These are phyloP conservation scores for Kalmanozyma brasiliensis DNA, from an alignment of 1,284 basidiomycete genomes.

Conservation along the genomic window DNA sequence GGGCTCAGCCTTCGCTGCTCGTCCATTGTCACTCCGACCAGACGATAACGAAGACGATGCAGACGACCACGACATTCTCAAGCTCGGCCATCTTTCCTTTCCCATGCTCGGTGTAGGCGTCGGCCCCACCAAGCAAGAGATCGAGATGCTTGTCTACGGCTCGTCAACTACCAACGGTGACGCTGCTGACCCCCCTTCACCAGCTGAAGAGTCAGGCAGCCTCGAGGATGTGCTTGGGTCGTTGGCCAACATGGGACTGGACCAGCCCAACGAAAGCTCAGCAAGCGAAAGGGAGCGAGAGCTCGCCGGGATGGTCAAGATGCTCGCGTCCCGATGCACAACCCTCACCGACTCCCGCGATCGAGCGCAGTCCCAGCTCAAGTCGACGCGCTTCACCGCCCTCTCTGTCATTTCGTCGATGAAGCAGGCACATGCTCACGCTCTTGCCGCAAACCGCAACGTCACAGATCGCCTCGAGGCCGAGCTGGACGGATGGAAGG, in stretches of 20 bases:
- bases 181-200: constrained; percentile 10
- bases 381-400: constrained; percentile 59
- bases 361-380: constrained; percentile 43
- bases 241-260: constrained; percentile 52
- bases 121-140: constrained; percentile 57
- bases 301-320: constrained; percentile 53
- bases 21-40: constrained; percentile 4
- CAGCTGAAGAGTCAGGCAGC: constrained; percentile 27
- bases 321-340: constrained; percentile 38
- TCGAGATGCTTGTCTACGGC: constrained; percentile 59
- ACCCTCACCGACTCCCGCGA: constrained; percentile 36
- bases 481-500: constrained; percentile 62
- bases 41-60: constrained; percentile 10
- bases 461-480: constrained; percentile 59
- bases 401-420: constrained; percentile 62
- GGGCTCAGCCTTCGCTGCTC: constrained; percentile 39
- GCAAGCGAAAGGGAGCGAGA: constrained; percentile 44
- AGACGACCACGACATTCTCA: constrained; percentile 25
- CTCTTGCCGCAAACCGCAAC: constrained; percentile 54
- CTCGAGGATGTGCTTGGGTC: constrained; percentile 39
- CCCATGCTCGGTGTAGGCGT: constrained; percentile 55
- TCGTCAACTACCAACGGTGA: constrained; percentile 18
- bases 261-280: constrained; percentile 21
- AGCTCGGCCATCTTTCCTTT: constrained; percentile 58
- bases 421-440: constrained; percentile 58